Percentiles rank a stretch among this genome's conserved stretches.
Conservation (phyloP, 805 yeast genomes). For the Millerozyma acaciae region DNA sequence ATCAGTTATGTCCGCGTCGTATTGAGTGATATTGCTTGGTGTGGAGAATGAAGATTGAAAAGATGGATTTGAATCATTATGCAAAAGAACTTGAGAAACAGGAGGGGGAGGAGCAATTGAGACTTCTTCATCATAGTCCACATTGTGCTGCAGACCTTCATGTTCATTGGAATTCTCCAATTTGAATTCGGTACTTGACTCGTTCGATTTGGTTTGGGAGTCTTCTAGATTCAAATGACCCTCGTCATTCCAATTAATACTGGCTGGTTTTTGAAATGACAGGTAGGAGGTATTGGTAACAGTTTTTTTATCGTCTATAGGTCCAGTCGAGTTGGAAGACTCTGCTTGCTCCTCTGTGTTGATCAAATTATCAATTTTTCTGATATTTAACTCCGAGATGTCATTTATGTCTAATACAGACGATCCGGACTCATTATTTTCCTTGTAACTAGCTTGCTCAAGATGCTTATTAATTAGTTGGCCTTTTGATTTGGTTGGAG, state of each 20-base stretch:
- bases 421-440: conserved; percentile 9
- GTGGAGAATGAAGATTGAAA: conserved; percentile 23
- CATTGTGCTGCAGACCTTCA: background rate
- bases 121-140: conserved; percentile 10
- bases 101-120: conserved; percentile 13
- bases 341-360: conserved; percentile 14
- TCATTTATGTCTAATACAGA: conserved; percentile 31
- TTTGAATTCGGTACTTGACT: conserved; percentile 3
- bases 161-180: background rate
- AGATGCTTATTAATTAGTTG: background rate
- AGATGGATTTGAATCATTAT: conserved; percentile 7
- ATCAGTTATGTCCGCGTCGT: conserved; percentile 39
- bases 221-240: conserved; percentile 26
- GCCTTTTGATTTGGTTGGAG: too few species aligned
- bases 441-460: conserved; percentile 2
- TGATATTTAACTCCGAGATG: conserved; percentile 35
- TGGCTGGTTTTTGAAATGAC: conserved; percentile 35
- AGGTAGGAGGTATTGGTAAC: conserved; percentile 18
- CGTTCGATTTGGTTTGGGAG: conserved; percentile 15
- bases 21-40: conserved; percentile 36
- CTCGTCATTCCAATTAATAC: conserved; percentile 43
- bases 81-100: conserved; percentile 6
- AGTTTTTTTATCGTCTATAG: conserved; percentile 5
- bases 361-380: conserved; percentile 35
- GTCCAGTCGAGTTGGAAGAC: background rate